These are phyloP conservation scores for Boletus vinaceobasis DNA, from an alignment of 768 basidiomycete species.

Conservation along the genomic window DNA sequence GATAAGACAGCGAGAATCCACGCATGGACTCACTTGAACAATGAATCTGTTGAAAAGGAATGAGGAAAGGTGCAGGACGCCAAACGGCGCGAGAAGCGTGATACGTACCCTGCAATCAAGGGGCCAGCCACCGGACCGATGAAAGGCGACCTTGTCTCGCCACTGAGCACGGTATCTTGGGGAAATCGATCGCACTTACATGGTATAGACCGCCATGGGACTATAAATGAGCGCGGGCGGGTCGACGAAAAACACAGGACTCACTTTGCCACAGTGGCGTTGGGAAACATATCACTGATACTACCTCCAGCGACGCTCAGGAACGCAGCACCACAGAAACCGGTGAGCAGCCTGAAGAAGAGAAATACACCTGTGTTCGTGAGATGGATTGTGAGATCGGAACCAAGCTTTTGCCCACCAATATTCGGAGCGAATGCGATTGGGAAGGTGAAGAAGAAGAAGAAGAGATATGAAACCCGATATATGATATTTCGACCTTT, in stretches of 20 bases:
- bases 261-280: slow-evolving; percentile 57
- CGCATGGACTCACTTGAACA: slow-evolving; percentile 48
- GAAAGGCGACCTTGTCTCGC: slow-evolving; percentile 43
- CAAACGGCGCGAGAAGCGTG: neutral
- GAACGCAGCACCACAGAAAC: slow-evolving; percentile 55
- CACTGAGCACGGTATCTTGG: neutral
- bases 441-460: slow-evolving; percentile 65
- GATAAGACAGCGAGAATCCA: neutral
- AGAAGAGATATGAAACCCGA: slow-evolving; percentile 52
- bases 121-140: slow-evolving; percentile 56
- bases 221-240: slow-evolving; percentile 25
- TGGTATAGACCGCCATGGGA: slow-evolving; percentile 56
- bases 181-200: slow-evolving; percentile 21
- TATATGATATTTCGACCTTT: slow-evolving; percentile 65
- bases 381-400: neutral
- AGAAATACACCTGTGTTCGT: slow-evolving; percentile 50
- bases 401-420: slow-evolving; percentile 30
- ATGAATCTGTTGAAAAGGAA: slow-evolving; percentile 49
- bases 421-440: slow-evolving; percentile 71
- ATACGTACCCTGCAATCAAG: slow-evolving; percentile 52
- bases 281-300: slow-evolving; percentile 54
- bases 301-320: slow-evolving; percentile 60
- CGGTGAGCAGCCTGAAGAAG: slow-evolving; percentile 56
- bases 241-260: slow-evolving; percentile 18
- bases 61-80: neutral